Conservation (phyloP, 2,329 filamentous ascomycete genomes). For the Colletotrichum euphorbiae region DNA sequence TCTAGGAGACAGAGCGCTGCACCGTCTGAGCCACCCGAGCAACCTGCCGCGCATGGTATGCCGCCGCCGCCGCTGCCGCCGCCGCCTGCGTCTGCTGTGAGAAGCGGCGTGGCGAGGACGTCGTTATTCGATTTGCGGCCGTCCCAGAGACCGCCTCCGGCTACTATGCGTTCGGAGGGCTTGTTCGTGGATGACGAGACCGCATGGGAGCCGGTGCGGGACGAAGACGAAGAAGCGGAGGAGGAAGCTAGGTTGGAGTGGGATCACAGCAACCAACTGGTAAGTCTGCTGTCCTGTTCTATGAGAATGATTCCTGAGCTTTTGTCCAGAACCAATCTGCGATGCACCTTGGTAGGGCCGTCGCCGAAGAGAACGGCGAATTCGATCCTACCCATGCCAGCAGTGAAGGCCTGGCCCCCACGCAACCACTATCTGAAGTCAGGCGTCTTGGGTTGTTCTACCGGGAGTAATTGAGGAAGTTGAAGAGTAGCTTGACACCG, state of each 20-base stretch:
- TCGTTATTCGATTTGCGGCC: constrained; percentile 59
- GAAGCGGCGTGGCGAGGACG: constrained; percentile 34
- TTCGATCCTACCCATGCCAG: constrained; percentile 43
- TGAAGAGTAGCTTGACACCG: constrained; percentile 49
- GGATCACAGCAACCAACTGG: constrained; percentile 75
- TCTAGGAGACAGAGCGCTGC: constrained; percentile 58
- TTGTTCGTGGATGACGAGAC: constrained; percentile 80
- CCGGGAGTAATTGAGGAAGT: constrained; percentile 42
- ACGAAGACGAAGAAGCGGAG: constrained; percentile 70
- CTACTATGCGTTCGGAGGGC: constrained; percentile 72
- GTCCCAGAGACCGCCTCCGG: constrained; percentile 64
- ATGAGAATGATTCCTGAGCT: constrained; percentile 45
- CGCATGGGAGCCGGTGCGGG: constrained; percentile 77
- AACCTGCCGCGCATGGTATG: constrained; percentile 44
- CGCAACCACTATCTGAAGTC: constrained; percentile 79
- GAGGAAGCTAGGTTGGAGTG: constrained; percentile 77
- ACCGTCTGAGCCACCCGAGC: constrained; percentile 49
- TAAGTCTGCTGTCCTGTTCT: constrained; percentile 52
- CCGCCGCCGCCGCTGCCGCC: constrained; percentile 46
- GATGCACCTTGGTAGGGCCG: constrained; percentile 56
- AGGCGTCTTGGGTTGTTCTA: constrained; percentile 58
- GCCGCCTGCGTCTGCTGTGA: constrained; percentile 41
- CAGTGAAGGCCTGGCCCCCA: constrained; percentile 68
- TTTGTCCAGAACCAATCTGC: constrained; percentile 56
- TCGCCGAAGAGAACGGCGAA: constrained; percentile 44